Conservation (phyloP, 805 yeast genomes). For the Saturnispora hagleri region DNA sequence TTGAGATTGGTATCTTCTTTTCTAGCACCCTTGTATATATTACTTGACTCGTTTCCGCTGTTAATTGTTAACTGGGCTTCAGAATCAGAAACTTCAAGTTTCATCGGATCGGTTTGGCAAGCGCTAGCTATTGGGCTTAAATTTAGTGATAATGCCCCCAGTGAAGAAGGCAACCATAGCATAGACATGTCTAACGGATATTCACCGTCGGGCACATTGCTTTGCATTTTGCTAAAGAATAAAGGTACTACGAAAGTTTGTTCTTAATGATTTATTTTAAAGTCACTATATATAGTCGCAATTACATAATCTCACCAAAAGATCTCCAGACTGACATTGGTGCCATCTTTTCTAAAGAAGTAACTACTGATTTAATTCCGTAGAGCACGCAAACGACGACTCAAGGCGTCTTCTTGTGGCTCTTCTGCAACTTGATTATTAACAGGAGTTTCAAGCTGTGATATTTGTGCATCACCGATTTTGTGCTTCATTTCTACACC, state of each 20-base stretch:
- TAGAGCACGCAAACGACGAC: conserved; percentile 82
- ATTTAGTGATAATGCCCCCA: background rate
- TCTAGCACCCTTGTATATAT: background rate
- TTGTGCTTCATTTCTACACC: conserved; percentile 89
- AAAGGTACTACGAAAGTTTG: background rate
- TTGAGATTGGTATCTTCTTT: background rate
- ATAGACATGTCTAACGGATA: conserved; percentile 24
- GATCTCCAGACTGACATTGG: background rate
- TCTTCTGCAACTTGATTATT: conserved; percentile 43
- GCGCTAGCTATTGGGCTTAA: too few relatives aligned
- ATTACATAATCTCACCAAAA: background rate
- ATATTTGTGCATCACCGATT: conserved; percentile 52
- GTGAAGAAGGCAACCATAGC: background rate
- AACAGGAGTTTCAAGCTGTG: conserved; percentile 29
- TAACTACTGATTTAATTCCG: conserved; percentile 31
- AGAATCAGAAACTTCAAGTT: background rate
- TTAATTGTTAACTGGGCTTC: background rate
- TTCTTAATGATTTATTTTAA: background rate
- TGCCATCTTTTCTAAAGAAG: background rate
- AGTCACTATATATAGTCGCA: background rate
- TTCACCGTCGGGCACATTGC: conserved; percentile 28
- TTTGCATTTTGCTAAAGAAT: background rate
- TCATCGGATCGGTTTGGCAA: background rate
- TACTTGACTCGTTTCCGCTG: background rate
- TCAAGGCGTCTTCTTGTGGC: conserved; percentile 60